Evolutionary conservation across 768 basidiomycete genomes (phyloP).

Genomic region (Mycena capillaripes): DNA sequence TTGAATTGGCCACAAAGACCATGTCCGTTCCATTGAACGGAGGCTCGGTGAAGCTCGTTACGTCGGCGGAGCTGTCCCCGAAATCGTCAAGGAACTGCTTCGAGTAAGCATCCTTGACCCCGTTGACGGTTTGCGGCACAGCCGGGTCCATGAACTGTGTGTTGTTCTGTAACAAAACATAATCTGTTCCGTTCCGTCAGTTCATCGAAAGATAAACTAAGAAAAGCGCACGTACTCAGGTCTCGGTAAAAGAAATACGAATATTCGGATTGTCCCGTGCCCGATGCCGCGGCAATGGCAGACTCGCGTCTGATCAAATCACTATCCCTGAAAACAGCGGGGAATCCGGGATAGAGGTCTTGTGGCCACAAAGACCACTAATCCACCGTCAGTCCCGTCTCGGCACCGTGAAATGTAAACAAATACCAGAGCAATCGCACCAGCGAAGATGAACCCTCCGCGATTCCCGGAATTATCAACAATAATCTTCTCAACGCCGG

Average conservation of each 20-base stretch:
- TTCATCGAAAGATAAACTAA: neutral
- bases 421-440: slow-evolving; percentile 32
- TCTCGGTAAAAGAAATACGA: slow-evolving; percentile 30
- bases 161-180: slow-evolving; percentile 28
- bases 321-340: slow-evolving; percentile 26
- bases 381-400: too few relatives aligned
- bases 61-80: slow-evolving; percentile 22
- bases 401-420: too few relatives aligned
- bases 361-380: neutral
- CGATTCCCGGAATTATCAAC: slow-evolving; percentile 37
- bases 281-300: slow-evolving; percentile 20
- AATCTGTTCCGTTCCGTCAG: slow-evolving; percentile 8
- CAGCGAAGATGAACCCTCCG: slow-evolving; percentile 38
- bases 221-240: slow-evolving; percentile 8
- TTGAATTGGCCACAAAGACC: neutral
- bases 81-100: slow-evolving; percentile 37
- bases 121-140: slow-evolving; percentile 35
- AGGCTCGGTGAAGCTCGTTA: slow-evolving; percentile 34
- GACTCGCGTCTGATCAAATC: slow-evolving; percentile 35
- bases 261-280: slow-evolving; percentile 24
- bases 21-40: slow-evolving; percentile 31
- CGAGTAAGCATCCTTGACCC: slow-evolving; percentile 34
- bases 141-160: slow-evolving; percentile 36
- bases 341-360: slow-evolving; percentile 36
- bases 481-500: slow-evolving; percentile 33